Evolutionary conservation across 768 basidiomycete species (phyloP).

Genomic region (Suillus variegatus): DNA sequence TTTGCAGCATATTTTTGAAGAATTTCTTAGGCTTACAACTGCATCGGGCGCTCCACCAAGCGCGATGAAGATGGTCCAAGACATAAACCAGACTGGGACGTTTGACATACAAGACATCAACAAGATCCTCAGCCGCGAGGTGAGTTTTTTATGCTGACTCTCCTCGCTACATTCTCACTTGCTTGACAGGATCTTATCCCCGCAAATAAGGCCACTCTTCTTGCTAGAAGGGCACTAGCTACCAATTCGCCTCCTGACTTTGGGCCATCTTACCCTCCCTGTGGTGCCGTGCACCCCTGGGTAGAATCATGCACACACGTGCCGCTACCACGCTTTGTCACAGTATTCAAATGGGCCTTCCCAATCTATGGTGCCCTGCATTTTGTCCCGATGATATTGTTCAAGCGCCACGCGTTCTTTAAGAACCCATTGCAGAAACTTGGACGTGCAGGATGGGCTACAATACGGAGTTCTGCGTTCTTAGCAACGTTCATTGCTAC

Average conservation of each 20-base stretch:
- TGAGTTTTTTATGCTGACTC: conserved; percentile 26
- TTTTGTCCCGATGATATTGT: conserved; percentile 82
- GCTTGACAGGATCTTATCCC: conserved; percentile 54
- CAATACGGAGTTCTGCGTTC: conserved; percentile 84
- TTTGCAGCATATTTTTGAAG: neutral
- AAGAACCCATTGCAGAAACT: conserved; percentile 69
- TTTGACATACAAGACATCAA: conserved; percentile 63
- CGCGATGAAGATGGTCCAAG: conserved; percentile 60
- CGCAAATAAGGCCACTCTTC: conserved; percentile 50
- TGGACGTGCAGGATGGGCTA: conserved; percentile 65
- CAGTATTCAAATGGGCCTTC: conserved; percentile 83
- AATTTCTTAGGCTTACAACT: conserved; percentile 60
- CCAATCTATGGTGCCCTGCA: conserved; percentile 89
- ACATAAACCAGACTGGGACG: conserved; percentile 56
- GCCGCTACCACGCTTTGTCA: conserved; percentile 60
- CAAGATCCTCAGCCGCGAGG: conserved; percentile 48
- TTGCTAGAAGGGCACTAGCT: conserved; percentile 41
- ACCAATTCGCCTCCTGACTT: conserved; percentile 38
- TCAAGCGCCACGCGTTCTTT: conserved; percentile 69
- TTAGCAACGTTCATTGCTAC: conserved; percentile 79
- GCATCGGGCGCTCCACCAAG: conserved; percentile 65
- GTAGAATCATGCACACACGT: conserved; percentile 50
- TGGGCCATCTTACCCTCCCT: conserved; percentile 55
- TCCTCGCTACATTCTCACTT: neutral
- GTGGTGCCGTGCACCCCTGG: conserved; percentile 80